Evolutionary conservation across 371 early-diverging fungal genomes (phyloP).

Genomic region (Mortierella sp.): DNA sequence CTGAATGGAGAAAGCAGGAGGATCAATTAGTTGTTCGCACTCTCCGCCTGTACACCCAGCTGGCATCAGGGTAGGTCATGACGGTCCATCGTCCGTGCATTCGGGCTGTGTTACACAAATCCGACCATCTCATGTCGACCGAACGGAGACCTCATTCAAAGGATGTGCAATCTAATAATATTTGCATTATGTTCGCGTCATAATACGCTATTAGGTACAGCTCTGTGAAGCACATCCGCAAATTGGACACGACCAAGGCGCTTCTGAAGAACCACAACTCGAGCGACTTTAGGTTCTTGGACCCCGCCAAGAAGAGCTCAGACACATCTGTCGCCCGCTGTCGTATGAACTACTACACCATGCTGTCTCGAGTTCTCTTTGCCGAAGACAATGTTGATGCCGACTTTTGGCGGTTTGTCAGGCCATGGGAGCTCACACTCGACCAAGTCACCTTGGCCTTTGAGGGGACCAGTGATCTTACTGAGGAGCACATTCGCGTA

Average conservation of each 20-base stretch:
- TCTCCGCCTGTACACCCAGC: constrained; percentile 78
- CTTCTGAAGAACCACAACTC: constrained; percentile 79
- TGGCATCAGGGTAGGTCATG: constrained; percentile 80
- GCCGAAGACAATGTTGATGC: constrained; percentile 74
- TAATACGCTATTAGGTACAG: constrained; percentile 63
- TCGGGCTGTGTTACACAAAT: not conserved
- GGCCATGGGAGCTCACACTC: constrained; percentile 70
- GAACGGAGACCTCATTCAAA: not conserved
- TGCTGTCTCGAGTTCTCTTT: constrained; percentile 82
- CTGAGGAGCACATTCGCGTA: constrained; percentile 62
- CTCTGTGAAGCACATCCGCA: constrained; percentile 80
- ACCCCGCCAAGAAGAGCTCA: constrained; percentile 64
- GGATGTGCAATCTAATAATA: not conserved
- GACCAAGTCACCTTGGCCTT: constrained; percentile 65
- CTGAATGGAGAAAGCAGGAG: constrained; percentile 64
- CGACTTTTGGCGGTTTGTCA: constrained; percentile 80
- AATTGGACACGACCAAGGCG: constrained; percentile 75
- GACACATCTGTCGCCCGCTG: constrained; percentile 34
- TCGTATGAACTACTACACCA: constrained; percentile 82
- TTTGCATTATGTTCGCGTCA: not conserved
- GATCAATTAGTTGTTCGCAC: constrained; percentile 68
- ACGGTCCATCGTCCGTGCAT: not conserved
- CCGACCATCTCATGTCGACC: not conserved
- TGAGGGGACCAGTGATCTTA: constrained; percentile 60
- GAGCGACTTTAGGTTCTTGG: constrained; percentile 79